Evolutionary conservation across 306 rosid genomes (phyloP), one percentile per base, ranked within the genome.

Genomic region (Prunus padus): DNA sequence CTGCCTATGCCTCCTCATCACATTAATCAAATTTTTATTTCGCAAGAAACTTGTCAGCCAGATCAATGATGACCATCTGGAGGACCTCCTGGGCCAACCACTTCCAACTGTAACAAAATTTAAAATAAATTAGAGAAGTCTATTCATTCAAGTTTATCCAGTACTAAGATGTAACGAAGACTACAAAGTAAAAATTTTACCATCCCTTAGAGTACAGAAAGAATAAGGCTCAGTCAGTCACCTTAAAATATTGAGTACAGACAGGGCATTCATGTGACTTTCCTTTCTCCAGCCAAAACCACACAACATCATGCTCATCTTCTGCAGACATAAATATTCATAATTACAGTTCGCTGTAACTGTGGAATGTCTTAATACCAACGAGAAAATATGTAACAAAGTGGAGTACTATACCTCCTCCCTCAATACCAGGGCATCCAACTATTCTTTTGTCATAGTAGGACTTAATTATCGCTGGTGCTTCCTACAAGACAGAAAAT

Each of bases 251-350:
- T 45, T 86, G 89, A 5, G 78, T 69, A 76, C 88, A 87, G 68
- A 84, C 84, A 8, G 83, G 83, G 74, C 88, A 84, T 79, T 84
- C 90, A 46, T 76, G 84, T 11, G 84, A 75, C 74, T 84, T 77
- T 52, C 76, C 86, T 74, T 81, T 84, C 84, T 84, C 87, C 75
- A 87, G 81, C 84, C 90, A 82, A 71, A 84, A 84, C 90, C 90
- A 87, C 49, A 84, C 88, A 62, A 87, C 88, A 76, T 87, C 88
- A 16, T 87, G 86, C 80, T 87, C 89, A 45, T 84, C 88, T 54
- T 82, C 90, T 84, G 79, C 61, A 57, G 44, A 51, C 61, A 22
- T 15, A 50, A 4, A 45, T 33, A 8, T 22, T 49, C 14, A 3
- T 30, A 45, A 65, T 33, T 67, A 37, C 5, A 40, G 30, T 65